These are phyloP conservation scores for Lanmaoa rubissima DNA, from an alignment of 768 basidiomycete genomes.

Conservation along the genomic window DNA sequence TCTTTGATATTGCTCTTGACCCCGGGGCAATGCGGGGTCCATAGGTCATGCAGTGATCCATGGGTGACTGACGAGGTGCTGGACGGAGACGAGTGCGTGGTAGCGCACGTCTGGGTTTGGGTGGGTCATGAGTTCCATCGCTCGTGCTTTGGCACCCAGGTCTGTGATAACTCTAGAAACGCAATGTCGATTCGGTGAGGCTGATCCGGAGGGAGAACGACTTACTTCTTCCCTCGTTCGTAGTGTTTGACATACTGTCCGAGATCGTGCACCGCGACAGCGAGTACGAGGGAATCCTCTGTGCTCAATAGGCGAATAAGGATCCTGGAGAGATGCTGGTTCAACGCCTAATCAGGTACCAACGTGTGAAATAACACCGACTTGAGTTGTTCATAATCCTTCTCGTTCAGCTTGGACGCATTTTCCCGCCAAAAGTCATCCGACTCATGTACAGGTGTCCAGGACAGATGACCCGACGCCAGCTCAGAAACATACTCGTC, in stretches of 20 bases:
- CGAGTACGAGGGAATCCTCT: constrained; percentile 73
- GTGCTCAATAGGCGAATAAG: constrained; percentile 70
- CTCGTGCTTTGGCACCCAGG: constrained; percentile 80
- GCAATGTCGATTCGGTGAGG: background rate
- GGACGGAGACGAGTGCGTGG: constrained; percentile 86
- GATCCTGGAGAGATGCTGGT: constrained; percentile 43
- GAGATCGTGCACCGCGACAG: constrained; percentile 90
- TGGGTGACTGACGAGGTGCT: constrained; percentile 87
- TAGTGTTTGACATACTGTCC: constrained; percentile 93
- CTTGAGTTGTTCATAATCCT: constrained; percentile 83
- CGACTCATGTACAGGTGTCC: constrained; percentile 95
- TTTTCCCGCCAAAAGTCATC: constrained; percentile 99
- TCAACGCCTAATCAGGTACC: background rate
- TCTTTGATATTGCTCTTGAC: background rate
- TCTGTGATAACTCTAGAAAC: constrained; percentile 68
- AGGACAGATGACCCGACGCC: constrained; percentile 84
- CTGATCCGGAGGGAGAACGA: background rate
- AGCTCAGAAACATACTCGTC: constrained; percentile 95
- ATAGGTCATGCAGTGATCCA: constrained; percentile 52
- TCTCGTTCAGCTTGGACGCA: constrained; percentile 80
- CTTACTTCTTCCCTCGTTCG: constrained; percentile 90
- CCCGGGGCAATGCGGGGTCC: background rate
- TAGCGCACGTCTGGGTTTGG: constrained; percentile 87
- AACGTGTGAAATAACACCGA: constrained; percentile 30
- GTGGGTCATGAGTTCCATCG: constrained; percentile 94